phyloP scores from a whole-genome alignment of 176 grass and related monocot genomes.

The Saccharum spontaneum region DNA sequence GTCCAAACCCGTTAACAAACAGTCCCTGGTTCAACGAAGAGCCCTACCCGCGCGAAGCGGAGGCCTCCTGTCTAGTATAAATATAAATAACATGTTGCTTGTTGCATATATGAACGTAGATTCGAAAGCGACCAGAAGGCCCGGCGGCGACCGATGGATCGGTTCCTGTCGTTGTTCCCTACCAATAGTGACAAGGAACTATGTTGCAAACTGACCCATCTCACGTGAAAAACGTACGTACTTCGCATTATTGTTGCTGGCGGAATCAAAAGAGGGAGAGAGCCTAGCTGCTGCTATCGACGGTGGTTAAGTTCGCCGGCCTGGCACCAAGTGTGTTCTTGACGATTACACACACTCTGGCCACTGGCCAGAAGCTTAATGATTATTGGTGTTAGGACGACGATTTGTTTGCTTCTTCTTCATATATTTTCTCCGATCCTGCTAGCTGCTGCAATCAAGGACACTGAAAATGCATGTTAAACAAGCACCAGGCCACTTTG shows the following conservation, averaged over 20 bases:
- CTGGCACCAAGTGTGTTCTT: background rate
- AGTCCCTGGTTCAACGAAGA: too few species aligned
- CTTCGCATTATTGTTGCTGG: constrained; percentile 13
- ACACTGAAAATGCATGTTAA: background rate
- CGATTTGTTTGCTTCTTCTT: background rate
- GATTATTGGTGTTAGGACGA: constrained; percentile 4
- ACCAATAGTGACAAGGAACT: background rate
- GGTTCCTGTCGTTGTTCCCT: background rate
- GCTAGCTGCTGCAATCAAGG: background rate
- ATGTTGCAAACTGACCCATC: background rate
- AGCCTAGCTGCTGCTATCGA: background rate
- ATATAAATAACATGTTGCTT: background rate
- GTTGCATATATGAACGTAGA: background rate
- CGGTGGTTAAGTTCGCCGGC: background rate
- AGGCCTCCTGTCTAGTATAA: background rate
- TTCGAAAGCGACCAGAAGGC: background rate
- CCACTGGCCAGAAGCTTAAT: background rate
- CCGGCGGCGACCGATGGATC: background rate
- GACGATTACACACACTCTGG: background rate
- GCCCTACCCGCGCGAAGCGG: too few species aligned
- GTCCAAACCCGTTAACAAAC: too few species aligned
- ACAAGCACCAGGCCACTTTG: background rate
- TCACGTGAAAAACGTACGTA: constrained; percentile 8
- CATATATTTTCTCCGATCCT: background rate
- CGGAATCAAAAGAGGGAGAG: background rate